Base-by-base conservation (phyloP, 176 grass and related monocot genomes). In the Aegilops umbellulata region DNA sequence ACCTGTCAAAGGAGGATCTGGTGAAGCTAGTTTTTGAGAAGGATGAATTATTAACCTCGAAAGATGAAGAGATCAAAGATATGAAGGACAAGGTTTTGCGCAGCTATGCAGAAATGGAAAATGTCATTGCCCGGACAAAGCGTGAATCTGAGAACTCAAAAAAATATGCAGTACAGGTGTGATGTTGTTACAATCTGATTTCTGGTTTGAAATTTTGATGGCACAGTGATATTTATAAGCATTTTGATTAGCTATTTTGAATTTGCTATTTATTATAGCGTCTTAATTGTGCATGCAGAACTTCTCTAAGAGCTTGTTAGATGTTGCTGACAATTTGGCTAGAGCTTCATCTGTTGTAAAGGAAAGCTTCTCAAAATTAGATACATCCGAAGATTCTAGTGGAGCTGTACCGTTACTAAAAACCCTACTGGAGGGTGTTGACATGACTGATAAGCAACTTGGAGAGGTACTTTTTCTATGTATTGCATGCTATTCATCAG, bases 371-470 rank as follows among this genome's bases (percentile, higher is more conserved):
- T 90, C 44, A 57, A 91, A 97, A 87, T 86, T 97, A 38, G 85
- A 92, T 86, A 47, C 29, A 60, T 85, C 92, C 25, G 85, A 97
- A 86, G 87, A 97, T 88, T 90, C 85, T 81, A 41, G 65, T 86
- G 94, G 89, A 76, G 89, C 94, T 82, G 85, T 93, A 39, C 76
- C 82, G 41, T 72, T 92, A 20, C 70, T 97, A 35, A 92, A 90
- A 82, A 92, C 94, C 38, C 65, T 97, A 44, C 80, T 94, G 38
- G 94, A 90, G 60, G 94, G 90, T 85, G 87, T 92, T 69, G 87
- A 92, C 80, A 90, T 97, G 90, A 97, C 94, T 9, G 86, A 94
- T 10, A 97, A 97, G 67, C 94, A 97, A 90, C 86, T 97, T 25
- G 86, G 64, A 47, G 86, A 94, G 86, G 94, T 90, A 89, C 62